Evolutionary conservation across 106 monocot species (phyloP).

Genomic region (Allium cepa): DNA sequence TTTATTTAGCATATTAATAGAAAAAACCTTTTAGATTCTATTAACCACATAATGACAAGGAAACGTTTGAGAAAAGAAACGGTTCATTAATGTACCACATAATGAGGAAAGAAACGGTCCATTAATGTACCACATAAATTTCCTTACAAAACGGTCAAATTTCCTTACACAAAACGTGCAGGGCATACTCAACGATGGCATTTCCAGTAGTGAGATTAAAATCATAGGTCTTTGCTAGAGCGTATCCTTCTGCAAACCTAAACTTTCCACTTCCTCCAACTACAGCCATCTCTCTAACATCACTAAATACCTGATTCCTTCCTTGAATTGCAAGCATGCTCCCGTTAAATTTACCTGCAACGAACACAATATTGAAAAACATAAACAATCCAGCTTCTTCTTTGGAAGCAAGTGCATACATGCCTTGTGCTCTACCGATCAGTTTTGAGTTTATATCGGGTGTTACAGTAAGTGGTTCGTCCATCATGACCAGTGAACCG

Average conservation of each 20-base stretch:
- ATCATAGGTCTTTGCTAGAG: not conserved
- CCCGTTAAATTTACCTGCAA: not conserved
- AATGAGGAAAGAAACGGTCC: no score
- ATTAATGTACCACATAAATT: no score
- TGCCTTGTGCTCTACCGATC: conserved; percentile 27
- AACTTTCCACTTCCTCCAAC: conserved; percentile 4
- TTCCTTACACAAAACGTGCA: no score
- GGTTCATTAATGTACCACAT: no score
- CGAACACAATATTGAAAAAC: conserved; percentile 6
- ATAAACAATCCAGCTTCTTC: conserved; percentile 10
- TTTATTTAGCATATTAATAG: no score
- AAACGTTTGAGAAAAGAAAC: no score
- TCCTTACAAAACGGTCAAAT: no score
- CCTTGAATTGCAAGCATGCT: conserved; percentile 5
- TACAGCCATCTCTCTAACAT: conserved; percentile 5
- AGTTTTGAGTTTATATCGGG: conserved; percentile 20
- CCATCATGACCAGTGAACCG: conserved; percentile 30
- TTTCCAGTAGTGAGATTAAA: not conserved
- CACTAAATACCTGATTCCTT: not conserved
- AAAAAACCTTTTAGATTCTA: no score
- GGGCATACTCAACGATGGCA: not conserved
- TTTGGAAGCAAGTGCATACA: conserved; percentile 22
- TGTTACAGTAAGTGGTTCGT: conserved; percentile 27
- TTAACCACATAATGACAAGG: no score
- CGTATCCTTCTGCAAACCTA: not conserved